Base-by-base conservation (phyloP, 306 rosid species). In the Ormosia semicastrata region DNA sequence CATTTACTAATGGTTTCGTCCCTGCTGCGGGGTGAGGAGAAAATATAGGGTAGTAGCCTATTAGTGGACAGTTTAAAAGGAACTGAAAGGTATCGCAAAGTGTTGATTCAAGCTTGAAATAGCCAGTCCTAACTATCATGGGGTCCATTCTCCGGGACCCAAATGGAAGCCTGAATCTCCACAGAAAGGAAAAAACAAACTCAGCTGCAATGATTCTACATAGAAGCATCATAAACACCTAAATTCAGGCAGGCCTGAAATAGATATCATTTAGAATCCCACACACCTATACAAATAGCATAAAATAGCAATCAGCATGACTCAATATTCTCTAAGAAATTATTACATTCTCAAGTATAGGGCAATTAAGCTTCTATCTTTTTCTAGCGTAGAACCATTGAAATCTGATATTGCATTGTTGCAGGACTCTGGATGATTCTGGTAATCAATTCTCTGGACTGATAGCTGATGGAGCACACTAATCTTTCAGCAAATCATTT, bases 401-500 rank as follows among this genome's bases (percentile, higher is more conserved):
- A 50, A 71, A 47, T 49, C 36, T 53, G 75, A 39, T 56, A 29
- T 30, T 37, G 63, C 63, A 63, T 57, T 49, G 66, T n/a, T 24
- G 75, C 59, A 50, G 49, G 54, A 34, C 65, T 75, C 76, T 73
- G 29, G 37, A 53, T 56, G 69, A 65, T 56, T 73, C 80, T 52
- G 52, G 57, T 50, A 46, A 65, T 49, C 73, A 39, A 12, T 46
- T 80, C 32, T 13, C 24, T 17, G 17, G 77, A 46, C 64, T 29
- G 62, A 40, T 40, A 46, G 43, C 75, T 66, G 62, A 30, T 52
- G 50, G 62, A 59, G 7, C 59, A 77, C 40, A n/a, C 78, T 83
- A 84, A 58, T 83, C 54, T 56, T 83, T 60, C 75, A 89, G 83
- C 87, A 89, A 75, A 75, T 87, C 87, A 65, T 78, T 89, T 7